Percentiles rank a stretch among this genome's conserved stretches.
Evolutionary conservation across 2,329 filamentous ascomycete species (phyloP).

Genomic region (Tothia fuscella): DNA sequence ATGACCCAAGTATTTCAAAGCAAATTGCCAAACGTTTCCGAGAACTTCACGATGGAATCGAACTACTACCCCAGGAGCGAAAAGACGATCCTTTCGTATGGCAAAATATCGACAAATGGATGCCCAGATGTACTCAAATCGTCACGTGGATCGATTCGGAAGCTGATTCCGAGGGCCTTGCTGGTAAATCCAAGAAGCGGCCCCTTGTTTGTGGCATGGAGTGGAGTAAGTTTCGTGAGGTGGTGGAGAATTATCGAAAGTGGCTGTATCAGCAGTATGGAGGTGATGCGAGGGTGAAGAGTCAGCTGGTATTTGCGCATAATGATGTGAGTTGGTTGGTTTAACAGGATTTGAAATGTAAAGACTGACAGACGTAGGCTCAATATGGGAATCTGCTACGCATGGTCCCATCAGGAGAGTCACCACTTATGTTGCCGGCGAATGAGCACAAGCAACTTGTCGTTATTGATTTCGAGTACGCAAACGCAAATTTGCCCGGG

Average conservation of each 20-base stretch:
- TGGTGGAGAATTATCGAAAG: conserved; percentile 64
- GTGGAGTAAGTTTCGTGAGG: conserved; percentile 65
- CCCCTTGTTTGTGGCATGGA: conserved; percentile 60
- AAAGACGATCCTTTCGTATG: conserved; percentile 72
- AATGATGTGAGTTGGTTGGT: conserved; percentile 61
- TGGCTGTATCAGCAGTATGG: conserved; percentile 65
- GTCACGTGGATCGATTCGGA: conserved; percentile 49
- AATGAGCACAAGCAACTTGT: conserved; percentile 94
- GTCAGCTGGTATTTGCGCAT: conserved; percentile 84
- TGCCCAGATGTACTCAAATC: conserved; percentile 52
- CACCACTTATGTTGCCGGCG: conserved; percentile 73
- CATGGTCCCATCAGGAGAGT: conserved; percentile 55
- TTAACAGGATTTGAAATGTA: not conserved
- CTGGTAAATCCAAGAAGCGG: not conserved
- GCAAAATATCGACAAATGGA: conserved; percentile 92
- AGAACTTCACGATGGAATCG: conserved; percentile 87
- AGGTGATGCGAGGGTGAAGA: conserved; percentile 51
- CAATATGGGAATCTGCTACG: conserved; percentile 98
- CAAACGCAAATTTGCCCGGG: conserved; percentile 74
- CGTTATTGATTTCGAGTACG: conserved; percentile 97
- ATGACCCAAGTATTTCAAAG: conserved; percentile 69
- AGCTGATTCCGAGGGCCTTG: not conserved
- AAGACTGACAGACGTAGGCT: conserved; percentile 44
- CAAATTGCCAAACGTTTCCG: conserved; percentile 97
- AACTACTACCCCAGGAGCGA: conserved; percentile 67